Percentiles rank a stretch among this genome's conserved stretches.
phyloP scores from a whole-genome alignment of 202 grass and related monocot species.

The Saccharum hybrid region DNA sequence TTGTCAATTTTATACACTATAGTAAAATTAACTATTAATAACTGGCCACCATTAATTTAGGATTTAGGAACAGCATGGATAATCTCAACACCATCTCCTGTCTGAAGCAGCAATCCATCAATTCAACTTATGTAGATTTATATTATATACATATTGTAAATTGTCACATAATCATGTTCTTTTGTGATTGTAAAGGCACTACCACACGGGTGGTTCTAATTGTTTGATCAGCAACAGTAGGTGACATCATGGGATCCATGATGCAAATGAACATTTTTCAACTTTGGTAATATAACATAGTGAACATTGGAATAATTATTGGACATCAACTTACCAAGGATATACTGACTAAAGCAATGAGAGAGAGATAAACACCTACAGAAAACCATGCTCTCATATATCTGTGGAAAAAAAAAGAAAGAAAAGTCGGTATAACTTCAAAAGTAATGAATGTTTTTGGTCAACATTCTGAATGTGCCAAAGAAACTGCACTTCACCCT shows the following conservation, averaged over 20 bases:
- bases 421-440: slow-evolving; percentile 9
- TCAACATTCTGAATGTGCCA: slow-evolving; percentile 19
- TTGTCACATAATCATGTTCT: slow-evolving; percentile 29
- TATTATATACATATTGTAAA: neutral
- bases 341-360: slow-evolving; percentile 64
- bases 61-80: slow-evolving; percentile 6
- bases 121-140: slow-evolving; percentile 16
- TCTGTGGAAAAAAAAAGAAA: slow-evolving; percentile 51
- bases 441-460: slow-evolving; percentile 15
- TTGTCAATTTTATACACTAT: slow-evolving; percentile 8
- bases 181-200: slow-evolving; percentile 19
- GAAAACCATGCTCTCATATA: slow-evolving; percentile 81
- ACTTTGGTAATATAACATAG: slow-evolving; percentile 20
- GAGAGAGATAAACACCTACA: slow-evolving; percentile 65
- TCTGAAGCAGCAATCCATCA: slow-evolving; percentile 11
- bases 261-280: slow-evolving; percentile 13
- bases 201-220: neutral
- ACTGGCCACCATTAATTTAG: slow-evolving; percentile 1
- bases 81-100: neutral
- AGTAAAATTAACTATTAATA: slow-evolving; percentile 25
- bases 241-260: slow-evolving; percentile 25
- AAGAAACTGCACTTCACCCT: slow-evolving; percentile 8
- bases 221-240: slow-evolving; percentile 23
- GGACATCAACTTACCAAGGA: slow-evolving; percentile 63
- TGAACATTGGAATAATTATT: slow-evolving; percentile 39